Conservation (phyloP, 176 grass and related monocot genomes). For the Phragmites australis region DNA sequence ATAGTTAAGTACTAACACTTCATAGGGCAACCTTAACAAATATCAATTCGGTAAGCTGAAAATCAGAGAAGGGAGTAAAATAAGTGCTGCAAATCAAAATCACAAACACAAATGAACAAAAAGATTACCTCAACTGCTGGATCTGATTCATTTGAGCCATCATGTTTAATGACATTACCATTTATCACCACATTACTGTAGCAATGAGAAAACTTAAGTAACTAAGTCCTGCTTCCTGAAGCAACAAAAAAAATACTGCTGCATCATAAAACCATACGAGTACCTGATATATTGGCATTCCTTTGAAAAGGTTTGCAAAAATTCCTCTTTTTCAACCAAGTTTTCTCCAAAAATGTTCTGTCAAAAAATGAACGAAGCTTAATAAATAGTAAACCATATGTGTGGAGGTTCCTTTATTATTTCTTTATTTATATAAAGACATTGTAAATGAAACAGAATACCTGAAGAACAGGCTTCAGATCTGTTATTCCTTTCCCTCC, state of each 20-base stretch:
- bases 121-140: conserved; percentile 50
- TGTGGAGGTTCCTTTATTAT: conserved; percentile 18
- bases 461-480: conserved; percentile 73
- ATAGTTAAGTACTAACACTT: neutral
- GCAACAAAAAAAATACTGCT: conserved; percentile 18
- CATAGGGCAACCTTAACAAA: neutral
- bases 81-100: neutral
- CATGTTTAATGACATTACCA: conserved; percentile 38
- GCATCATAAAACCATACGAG: conserved; percentile 10
- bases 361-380: conserved; percentile 39
- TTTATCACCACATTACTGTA: conserved; percentile 37
- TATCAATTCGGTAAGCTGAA: conserved; percentile 10
- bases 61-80: conserved; percentile 1
- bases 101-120: neutral
- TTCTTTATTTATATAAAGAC: conserved; percentile 7
- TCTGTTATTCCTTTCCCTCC: conserved; percentile 91
- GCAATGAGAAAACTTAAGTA: conserved; percentile 19
- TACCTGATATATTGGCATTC: conserved; percentile 74
- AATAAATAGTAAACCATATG: conserved; percentile 22
- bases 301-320: conserved; percentile 75
- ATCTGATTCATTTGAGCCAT: conserved; percentile 26
- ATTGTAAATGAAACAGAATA: conserved; percentile 33
- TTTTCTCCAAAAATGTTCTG: conserved; percentile 91
- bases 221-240: neutral
- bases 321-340: conserved; percentile 80